phyloP scores from a whole-genome alignment of 441 rosid species.

The Metrosideros polymorpha region DNA sequence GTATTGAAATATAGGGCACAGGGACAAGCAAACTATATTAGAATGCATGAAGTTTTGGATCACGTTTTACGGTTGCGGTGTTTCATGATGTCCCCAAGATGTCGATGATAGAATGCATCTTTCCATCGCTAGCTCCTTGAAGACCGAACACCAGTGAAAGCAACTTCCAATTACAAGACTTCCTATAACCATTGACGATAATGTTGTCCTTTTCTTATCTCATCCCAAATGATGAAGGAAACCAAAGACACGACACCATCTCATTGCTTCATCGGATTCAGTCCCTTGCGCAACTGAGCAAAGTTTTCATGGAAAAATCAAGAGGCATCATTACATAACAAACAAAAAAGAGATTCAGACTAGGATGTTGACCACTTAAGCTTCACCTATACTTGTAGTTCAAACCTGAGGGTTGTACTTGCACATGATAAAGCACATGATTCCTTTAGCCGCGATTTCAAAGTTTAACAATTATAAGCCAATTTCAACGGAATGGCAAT shows the following conservation, averaged over 20 bases:
- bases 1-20: neutral
- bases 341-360: neutral
- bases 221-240: neutral
- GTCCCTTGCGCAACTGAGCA: neutral
- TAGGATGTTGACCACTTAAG: neutral
- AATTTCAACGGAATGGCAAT: neutral
- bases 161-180: neutral
- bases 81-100: neutral
- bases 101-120: neutral
- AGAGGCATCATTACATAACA: neutral
- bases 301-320: neutral
- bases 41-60: neutral
- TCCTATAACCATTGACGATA: neutral
- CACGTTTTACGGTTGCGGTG: accelerated
- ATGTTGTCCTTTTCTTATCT: neutral
- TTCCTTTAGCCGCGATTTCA: neutral
- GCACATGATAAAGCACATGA: neutral
- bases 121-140: neutral
- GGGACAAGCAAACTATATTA: neutral
- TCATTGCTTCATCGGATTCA: neutral
- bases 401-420: neutral
- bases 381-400: neutral
- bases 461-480: neutral
- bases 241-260: neutral
- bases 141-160: neutral